Evolutionary conservation across 768 basidiomycete species (phyloP), one percentile per base, ranked within the genome.

Genomic region (Trametes villosa): DNA sequence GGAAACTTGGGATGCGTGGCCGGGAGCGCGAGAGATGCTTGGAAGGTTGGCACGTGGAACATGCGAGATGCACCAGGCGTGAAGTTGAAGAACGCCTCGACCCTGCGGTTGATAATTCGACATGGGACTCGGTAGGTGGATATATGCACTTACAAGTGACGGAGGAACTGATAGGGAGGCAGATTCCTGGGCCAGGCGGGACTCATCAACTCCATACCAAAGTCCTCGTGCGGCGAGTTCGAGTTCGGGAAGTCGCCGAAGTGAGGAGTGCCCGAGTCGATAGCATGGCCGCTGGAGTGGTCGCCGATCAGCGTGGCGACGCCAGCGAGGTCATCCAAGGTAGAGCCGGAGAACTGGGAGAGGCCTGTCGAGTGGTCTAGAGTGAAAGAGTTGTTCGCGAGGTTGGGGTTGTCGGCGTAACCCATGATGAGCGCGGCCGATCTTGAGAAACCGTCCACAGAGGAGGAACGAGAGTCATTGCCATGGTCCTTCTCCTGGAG

Each of bases 51-150:
- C 3, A 75, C 78, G 73, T 93, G 89, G 60, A 96, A 79, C 27
- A 94, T 76, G 34, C 87, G 85, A 59, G 80, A 78, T 3, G 89
- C 86, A 64, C 90, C 86, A 13, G 91, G 91, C 48, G 91, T 87
- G 67, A 85, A 88, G 12, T 80, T 77, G 72, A 94, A 94, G 74
- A 94, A 96, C 2, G 85, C 84, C 33, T 92, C 89, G 53, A 92
- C 83, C 45, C 88, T 90, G 59, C 27, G 18, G 13, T 31, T 22
- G 56, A 27, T 29, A 20, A 6, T 46, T 22, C 20, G 24, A 51
- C 31, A 24, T 59, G 40, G 6, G 46, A 7, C 11, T 42, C 18
- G 20, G 24, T 12, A 4, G 9, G 45, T 12, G 29, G 29, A 46
- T 50, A 40, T 26, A 53, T 44, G n/a, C 20, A 73, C 85, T 67